Evolutionary conservation across 495 filamentous ascomycete species (phyloP).

Genomic region (Aspergillus olivimuriae): DNA sequence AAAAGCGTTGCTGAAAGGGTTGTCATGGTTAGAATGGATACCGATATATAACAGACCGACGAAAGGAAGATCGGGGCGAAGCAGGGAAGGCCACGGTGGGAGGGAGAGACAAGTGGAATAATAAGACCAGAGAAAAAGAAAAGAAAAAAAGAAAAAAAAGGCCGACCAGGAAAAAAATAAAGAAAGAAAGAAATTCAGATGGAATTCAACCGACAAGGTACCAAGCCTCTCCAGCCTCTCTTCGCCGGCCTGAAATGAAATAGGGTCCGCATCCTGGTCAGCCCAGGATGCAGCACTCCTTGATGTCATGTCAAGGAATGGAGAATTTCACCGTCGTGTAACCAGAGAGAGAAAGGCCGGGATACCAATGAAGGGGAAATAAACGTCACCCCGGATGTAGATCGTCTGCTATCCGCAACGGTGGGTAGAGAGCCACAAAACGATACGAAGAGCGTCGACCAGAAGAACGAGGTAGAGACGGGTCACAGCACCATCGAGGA

Average conservation of each 20-base stretch:
- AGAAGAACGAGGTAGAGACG: slow-evolving; percentile 3
- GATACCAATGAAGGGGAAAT: slow-evolving; percentile 1
- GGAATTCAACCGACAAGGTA: neutral
- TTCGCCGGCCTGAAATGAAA: slow-evolving; percentile 16
- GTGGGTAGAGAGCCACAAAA: neutral
- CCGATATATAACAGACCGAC: slow-evolving; percentile 6
- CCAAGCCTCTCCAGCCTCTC: neutral
- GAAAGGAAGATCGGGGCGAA: too few species aligned
- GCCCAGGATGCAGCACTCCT: slow-evolving; percentile 15
- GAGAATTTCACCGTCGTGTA: slow-evolving; percentile 13
- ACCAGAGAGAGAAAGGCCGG: slow-evolving; percentile 11
- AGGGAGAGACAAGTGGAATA: slow-evolving; percentile 12
- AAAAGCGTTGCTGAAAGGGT: slow-evolving; percentile 26
- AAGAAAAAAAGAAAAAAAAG: slow-evolving; percentile 11
- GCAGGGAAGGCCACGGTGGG: slow-evolving; percentile 1
- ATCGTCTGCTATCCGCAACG: neutral
- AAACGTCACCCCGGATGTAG: neutral
- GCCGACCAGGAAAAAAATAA: slow-evolving; percentile 2
- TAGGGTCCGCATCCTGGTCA: slow-evolving; percentile 20
- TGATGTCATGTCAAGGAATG: slow-evolving; percentile 18
- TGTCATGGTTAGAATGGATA: slow-evolving; percentile 13
- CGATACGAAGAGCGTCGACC: neutral
- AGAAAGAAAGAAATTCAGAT: neutral
- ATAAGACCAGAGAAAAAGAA: slow-evolving; percentile 14
- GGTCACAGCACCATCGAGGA: too few species aligned